Conservation (phyloP, 805 yeast species). For the Candida vaughaniae region DNA sequence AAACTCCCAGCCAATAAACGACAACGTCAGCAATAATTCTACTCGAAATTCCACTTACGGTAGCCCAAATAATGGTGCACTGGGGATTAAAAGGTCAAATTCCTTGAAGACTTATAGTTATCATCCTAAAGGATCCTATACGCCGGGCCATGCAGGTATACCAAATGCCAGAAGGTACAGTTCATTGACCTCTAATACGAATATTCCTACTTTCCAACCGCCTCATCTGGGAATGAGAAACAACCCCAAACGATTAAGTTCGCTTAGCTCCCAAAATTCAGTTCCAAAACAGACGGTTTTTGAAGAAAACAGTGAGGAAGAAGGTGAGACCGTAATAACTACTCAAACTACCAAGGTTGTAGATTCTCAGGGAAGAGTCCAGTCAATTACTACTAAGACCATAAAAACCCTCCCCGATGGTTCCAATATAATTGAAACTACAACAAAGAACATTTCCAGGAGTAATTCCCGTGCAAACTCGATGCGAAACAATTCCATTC, state of each 20-base stretch:
- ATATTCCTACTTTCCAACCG: slow-evolving; percentile 2
- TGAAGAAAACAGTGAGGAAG: slow-evolving; percentile 12
- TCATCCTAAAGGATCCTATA: slow-evolving; percentile 39
- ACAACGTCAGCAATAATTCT: slow-evolving; percentile 5
- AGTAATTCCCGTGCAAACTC: slow-evolving; percentile 29
- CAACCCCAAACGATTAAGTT: slow-evolving; percentile 9
- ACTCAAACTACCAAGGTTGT: slow-evolving; percentile 43
- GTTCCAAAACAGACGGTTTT: not conserved
- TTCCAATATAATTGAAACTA: slow-evolving; percentile 41
- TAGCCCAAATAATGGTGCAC: slow-evolving; percentile 22
- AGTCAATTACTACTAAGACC: slow-evolving; percentile 39
- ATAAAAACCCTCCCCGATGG: slow-evolving; percentile 41
- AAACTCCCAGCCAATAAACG: slow-evolving; percentile 13
- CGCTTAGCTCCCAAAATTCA: slow-evolving; percentile 13
- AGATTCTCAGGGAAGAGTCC: slow-evolving; percentile 39
- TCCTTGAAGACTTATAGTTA: slow-evolving; percentile 37
- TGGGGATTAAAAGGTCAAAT: no score
- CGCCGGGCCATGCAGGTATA: slow-evolving; percentile 26
- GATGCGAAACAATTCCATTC: slow-evolving; percentile 20
- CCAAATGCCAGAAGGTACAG: slow-evolving; percentile 18
- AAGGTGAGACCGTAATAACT: slow-evolving; percentile 29
- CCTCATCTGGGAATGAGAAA: no score
- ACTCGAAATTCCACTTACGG: not conserved
- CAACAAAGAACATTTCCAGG: slow-evolving; percentile 39
- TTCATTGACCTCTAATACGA: slow-evolving; percentile 16